Evolutionary conservation across 2,329 filamentous ascomycete species (phyloP), one percentile per base, ranked within the genome.

Genomic region (Rutstroemia sp.): DNA sequence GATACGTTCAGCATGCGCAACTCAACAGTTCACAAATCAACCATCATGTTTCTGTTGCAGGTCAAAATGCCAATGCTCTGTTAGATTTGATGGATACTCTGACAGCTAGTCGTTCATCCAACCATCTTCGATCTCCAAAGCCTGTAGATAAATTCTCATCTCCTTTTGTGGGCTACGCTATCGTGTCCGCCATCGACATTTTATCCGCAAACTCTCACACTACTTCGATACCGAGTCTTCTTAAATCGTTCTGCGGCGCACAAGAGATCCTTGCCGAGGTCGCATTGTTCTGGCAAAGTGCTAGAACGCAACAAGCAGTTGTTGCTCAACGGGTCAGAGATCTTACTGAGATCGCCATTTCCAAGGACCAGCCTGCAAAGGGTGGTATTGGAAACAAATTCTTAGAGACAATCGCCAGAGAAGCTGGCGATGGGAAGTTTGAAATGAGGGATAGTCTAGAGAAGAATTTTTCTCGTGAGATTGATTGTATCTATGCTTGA

Each of bases 151-250:
- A 59, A 16, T 76, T 80, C 42, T 78, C 81, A 0, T 79, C 77
- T n/a, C 83, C 85, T 0, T 83, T 85, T 59, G 74, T 82, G 18
- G 81, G 80, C n/a, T 81, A 81, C 61, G 78, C 79, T 5, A 77
- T 86, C 23, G 73, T 84, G 37, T 78, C 83, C 49, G 85, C 86
- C 0, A 75, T 86, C 37, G 87, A 90, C 62, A 80, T 88, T 41
- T 74, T 88, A 55, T 81, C 81, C 12, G 80, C 85, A 0, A 80
- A 78, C 5, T 82, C 85, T 1, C 66, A 74, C 0, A 68, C 85
- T 6, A 70, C 74, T 0, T 74, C 77, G 12, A 67, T 88, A 10
- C 68, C 76, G 1, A 72, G 74, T 10, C 73, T 80, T 25, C 75
- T 87, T 39, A 75, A 79, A 9, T 75, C 77, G 10, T 76, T 87